phyloP scores from a whole-genome alignment of 257 asterid species.

The Solanum medicagineum region DNA sequence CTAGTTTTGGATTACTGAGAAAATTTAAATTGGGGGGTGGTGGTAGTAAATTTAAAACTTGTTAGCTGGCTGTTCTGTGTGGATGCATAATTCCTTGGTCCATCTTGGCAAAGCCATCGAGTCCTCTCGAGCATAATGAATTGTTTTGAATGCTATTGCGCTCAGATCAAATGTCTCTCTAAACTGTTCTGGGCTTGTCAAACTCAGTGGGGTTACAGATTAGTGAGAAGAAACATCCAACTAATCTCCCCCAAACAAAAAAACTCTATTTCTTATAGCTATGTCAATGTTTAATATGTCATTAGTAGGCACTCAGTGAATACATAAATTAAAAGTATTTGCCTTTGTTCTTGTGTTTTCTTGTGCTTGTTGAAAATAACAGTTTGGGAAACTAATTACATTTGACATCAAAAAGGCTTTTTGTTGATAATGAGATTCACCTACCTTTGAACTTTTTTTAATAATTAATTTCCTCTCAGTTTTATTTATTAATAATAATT shows the following conservation, averaged over 20 bases:
- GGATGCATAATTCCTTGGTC: conserved; percentile 8
- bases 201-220: conserved; percentile 34
- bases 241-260: neutral
- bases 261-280: neutral
- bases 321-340: neutral
- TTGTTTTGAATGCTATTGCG: conserved; percentile 63
- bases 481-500: no score
- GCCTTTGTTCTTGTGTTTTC: neutral
- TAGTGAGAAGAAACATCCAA: conserved; percentile 24
- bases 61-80: neutral
- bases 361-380: neutral
- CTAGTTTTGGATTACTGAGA: neutral
- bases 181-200: conserved; percentile 25
- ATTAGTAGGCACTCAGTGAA: neutral
- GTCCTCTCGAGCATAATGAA: conserved; percentile 16
- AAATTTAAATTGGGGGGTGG: neutral
- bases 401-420: neutral
- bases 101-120: conserved; percentile 54
- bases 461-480: neutral
- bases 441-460: neutral
- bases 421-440: neutral
- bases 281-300: neutral
- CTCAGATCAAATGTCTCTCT: conserved; percentile 29
- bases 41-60: neutral
- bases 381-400: neutral